Base-by-base conservation (phyloP, 805 yeast genomes). In the Ogataea kodamae region DNA sequence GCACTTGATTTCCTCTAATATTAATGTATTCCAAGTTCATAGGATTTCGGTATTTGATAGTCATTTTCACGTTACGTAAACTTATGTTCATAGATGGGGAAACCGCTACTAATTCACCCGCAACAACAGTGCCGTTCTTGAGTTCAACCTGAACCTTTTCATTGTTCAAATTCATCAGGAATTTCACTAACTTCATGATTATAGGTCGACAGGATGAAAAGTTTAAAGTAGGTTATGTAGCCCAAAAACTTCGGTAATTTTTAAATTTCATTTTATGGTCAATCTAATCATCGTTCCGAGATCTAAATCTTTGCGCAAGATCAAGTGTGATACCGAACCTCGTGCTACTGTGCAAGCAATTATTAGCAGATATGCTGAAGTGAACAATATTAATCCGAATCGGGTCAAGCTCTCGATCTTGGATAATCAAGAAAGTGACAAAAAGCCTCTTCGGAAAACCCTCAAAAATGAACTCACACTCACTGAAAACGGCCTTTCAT, bases 21-120 rank as follows among this genome's bases (percentile, higher is more conserved):
- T 83, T 87, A 50, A 89, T 81, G 57, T 73, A 83, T 48, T 86
- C 94, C 46, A 88, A 63, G 9, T 72, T 60, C 23, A 77, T 70
- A 1, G 94, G 82, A 35, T 77, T 84, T 36, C 84, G 76, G 53
- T 78, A 72, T 35, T 72, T 75, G 26, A 83, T 70, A 3, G 89
- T 78, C 72, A 90, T 77, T 48, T 80, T 83, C 29, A 85, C 90
- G 45, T 82, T 83, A 49, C 82, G 78, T 42, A 89, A 59, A 4
- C 86, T 77, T 27, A 89, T 78, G 59, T 89, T 89, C 97, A 89
- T 89, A 43, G 83, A 74, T 17, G 96, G 96, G 3, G 95, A 70
- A 24, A 92, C 95, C 5, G 88, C 76, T 24, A 82, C 76, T 16
- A 90, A 66, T 9, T 89, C 84, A 0, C 97, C 97, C 49, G 83